These are phyloP conservation scores for Pisolithus marmoratus DNA, from an alignment of 768 basidiomycete species.

Conservation along the genomic window DNA sequence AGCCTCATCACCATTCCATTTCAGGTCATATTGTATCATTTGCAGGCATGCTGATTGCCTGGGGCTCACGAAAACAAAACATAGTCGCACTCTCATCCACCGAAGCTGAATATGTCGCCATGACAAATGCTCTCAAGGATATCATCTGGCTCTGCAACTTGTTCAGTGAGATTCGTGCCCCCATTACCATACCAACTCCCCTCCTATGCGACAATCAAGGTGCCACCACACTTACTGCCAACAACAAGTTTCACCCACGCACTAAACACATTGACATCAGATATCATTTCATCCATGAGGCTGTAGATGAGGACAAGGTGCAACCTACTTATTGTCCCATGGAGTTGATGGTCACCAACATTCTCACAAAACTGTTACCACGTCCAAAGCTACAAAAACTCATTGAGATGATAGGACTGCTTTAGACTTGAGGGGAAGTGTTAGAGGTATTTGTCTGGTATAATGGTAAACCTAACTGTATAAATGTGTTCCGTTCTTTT, in stretches of 20 bases:
- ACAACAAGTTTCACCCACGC: slow-evolving; percentile 2
- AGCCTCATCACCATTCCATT: background rate
- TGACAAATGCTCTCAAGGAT: background rate
- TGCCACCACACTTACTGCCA: background rate
- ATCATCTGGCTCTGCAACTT: background rate
- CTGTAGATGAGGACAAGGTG: background rate
- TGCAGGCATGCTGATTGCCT: background rate
- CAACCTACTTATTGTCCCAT: background rate
- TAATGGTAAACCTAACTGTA: too few relatives aligned
- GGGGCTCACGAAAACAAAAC: background rate
- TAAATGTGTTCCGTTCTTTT: too few relatives aligned
- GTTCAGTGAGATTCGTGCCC: background rate
- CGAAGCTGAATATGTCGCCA: background rate
- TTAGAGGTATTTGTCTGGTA: background rate
- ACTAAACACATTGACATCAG: background rate
- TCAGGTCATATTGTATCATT: background rate
- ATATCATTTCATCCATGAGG: background rate
- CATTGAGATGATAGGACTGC: background rate
- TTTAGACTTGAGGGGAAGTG: background rate
- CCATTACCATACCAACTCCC: background rate
- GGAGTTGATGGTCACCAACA: background rate
- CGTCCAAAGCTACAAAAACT: background rate
- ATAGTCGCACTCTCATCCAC: background rate
- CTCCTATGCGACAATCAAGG: background rate
- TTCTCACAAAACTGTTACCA: background rate